These are phyloP conservation scores for Dothistroma pini DNA, from an alignment of 2,329 filamentous ascomycete species.

Conservation along the genomic window DNA sequence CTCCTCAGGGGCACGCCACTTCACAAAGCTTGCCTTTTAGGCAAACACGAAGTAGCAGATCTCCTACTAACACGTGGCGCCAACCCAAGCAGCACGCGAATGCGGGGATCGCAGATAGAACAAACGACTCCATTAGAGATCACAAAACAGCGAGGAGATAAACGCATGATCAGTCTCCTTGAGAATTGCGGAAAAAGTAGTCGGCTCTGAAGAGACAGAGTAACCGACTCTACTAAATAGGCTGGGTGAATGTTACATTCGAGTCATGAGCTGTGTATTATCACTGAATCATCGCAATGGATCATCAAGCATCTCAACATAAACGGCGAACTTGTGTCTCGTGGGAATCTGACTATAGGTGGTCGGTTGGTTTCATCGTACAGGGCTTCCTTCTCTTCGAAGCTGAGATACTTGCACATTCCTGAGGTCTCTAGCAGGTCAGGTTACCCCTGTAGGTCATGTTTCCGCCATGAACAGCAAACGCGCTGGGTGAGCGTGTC, in stretches of 20 bases:
- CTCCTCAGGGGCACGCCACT: background rate
- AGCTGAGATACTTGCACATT: no score
- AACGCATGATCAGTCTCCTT: background rate
- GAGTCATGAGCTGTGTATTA: no score
- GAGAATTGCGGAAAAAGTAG: background rate
- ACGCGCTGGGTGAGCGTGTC: no score
- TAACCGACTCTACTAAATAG: background rate
- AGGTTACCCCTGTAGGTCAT: no score
- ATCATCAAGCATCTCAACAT: no score
- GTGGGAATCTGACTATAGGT: no score
- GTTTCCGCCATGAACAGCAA: no score
- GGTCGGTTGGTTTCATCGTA: no score
- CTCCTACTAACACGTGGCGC: background rate
- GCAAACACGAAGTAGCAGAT: background rate
- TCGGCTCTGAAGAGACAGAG: background rate
- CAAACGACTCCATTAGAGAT: background rate
- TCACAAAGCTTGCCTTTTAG: background rate
- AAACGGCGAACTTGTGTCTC: no score
- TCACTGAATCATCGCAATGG: no score
- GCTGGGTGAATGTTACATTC: background rate
- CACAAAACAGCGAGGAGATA: background rate
- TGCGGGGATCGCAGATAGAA: background rate
- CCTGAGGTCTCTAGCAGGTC: no score
- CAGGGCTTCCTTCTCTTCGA: no score
- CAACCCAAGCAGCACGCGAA: slow-evolving; percentile 1